Evolutionary conservation across 371 early-diverging fungal genomes (phyloP).

Genomic region (Mucor racemosus): DNA sequence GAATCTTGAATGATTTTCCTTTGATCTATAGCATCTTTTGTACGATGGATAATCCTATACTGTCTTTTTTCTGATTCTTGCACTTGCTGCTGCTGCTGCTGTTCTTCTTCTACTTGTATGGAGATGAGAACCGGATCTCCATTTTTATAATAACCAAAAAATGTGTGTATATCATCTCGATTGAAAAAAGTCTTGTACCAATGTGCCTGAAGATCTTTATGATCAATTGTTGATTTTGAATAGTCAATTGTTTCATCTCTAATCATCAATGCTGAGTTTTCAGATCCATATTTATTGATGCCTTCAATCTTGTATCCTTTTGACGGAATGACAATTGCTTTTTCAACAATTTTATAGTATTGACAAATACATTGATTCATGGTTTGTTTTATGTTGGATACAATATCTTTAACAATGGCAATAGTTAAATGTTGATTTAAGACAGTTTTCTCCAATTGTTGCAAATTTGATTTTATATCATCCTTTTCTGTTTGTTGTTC

Average conservation of each 20-base stretch:
- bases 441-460: conserved; percentile 7
- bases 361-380: conserved; percentile 43
- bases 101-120: conserved; percentile 12
- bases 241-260: background rate
- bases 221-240: conserved; percentile 20
- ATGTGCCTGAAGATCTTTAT: conserved; percentile 35
- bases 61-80: conserved; percentile 15
- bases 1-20: conserved; percentile 27
- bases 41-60: conserved; percentile 32
- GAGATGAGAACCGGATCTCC: conserved; percentile 28
- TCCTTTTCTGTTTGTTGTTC: conserved; percentile 12
- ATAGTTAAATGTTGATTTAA: conserved; percentile 14
- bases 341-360: conserved; percentile 41
- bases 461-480: conserved; percentile 8
- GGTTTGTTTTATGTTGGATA: conserved; percentile 33
- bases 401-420: conserved; percentile 36
- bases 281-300: conserved; percentile 27
- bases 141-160: conserved; percentile 31
- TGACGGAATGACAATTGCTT: conserved; percentile 44
- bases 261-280: background rate
- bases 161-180: conserved; percentile 14
- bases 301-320: conserved; percentile 47
- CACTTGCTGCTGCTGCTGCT: background rate
- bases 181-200: conserved; percentile 40
- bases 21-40: conserved; percentile 19